Evolutionary conservation across 208 protist species (phyloP).

Genomic region (Acanthamoeba royreba): DNA sequence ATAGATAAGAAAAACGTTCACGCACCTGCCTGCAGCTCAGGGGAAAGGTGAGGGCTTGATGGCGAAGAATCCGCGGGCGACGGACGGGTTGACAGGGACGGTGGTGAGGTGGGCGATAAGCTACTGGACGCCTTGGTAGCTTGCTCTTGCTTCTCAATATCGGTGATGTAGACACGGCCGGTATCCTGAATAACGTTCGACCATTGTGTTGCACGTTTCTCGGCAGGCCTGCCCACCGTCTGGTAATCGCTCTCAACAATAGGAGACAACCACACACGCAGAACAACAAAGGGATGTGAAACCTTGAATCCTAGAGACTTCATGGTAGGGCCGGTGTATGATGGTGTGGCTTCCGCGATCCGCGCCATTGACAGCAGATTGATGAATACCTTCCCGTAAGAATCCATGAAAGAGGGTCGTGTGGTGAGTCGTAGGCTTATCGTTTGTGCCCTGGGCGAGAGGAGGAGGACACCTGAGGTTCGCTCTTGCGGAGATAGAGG

Average conservation of each 20-base stretch:
- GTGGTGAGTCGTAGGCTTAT: too few relatives aligned
- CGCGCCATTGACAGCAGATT: constrained; percentile 1
- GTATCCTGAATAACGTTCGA: neutral
- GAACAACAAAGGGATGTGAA: neutral
- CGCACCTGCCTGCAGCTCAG: neutral
- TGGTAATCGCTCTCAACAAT: neutral
- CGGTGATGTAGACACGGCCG: neutral
- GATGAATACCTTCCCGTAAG: neutral
- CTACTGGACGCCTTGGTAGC: too few relatives aligned
- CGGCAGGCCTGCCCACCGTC: neutral
- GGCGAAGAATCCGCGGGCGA: neutral
- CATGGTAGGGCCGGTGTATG: neutral
- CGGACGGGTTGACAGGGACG: too few relatives aligned
- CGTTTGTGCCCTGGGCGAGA: too few relatives aligned
- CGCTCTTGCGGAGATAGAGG: constrained; percentile 51
- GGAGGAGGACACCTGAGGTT: neutral
- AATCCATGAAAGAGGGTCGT: too few relatives aligned
- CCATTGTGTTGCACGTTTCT: neutral
- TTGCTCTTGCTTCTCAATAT: neutral
- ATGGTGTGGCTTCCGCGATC: neutral
- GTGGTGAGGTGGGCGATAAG: too few relatives aligned
- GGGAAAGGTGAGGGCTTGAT: neutral
- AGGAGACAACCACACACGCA: neutral
- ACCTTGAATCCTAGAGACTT: constrained; percentile 5
- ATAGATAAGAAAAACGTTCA: too few relatives aligned